Evolutionary conservation across 164 flowering plant species (phyloP), one percentile per base, ranked within the genome.

Genomic region (Nymphaea thermarum): DNA sequence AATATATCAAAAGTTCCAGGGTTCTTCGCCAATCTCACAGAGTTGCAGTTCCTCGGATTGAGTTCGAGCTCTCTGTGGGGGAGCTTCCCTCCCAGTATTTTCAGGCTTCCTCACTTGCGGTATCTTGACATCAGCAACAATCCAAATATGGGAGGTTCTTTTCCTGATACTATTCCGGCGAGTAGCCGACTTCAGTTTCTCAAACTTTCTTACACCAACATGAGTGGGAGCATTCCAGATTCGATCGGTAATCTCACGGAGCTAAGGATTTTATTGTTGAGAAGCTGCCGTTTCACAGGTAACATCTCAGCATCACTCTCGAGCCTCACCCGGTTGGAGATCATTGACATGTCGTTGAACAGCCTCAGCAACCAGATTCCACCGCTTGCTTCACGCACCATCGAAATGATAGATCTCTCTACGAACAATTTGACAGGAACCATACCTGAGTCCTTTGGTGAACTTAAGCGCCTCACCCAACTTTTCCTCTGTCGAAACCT

Each of bases 171-270:
- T 0, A 70, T 78, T 66, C 65, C 65, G 10, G 15, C 1, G 5
- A 43, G 43, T 5, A 76, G 70, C 44, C 47, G 59, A 2, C 65
- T 79, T 4, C 12, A 44, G 42, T 2, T 0, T 0, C 43, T 79
- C 25, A 0, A 0, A 0, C 66, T 79, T 7, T 2, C 18, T 1
- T 3, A 4, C 2, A 71, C 73, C 14, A 62, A 25, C 12, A 67
- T 79, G 17, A 62, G 51, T 0, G 76, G 79, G 5, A 4, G 5
- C 17, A 12, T 79, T 14, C 75, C 81, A 1, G 6, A 45, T 67
- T 79, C 79, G 16, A 71, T 78, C 2, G 77, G 71, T 15, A 71
- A 67, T 4, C 81, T 78, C 43, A 43, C 44, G 12, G 44, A n/a
- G 25, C 61, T 73, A 59, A 43, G 4, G 2, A 2, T 0, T 5